Evolutionary conservation across 73 alveolate species (phyloP).

Genomic region (Diophrys sp.): DNA sequence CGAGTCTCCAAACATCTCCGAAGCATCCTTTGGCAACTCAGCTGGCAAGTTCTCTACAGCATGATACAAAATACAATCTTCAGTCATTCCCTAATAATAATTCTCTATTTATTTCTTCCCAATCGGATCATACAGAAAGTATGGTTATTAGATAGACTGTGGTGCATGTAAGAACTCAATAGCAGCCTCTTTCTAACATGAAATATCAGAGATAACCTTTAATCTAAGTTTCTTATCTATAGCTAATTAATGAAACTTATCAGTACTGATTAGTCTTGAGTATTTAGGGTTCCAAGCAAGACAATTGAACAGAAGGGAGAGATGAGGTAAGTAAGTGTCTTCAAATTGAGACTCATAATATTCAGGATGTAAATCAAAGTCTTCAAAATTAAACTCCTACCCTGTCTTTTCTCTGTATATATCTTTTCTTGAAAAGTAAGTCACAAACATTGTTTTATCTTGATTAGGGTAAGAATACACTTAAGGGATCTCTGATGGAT

Average conservation of each 20-base stretch:
- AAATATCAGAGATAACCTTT: not conserved
- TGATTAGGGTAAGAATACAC: slow-evolving; percentile 42
- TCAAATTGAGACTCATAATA: slow-evolving; percentile 56
- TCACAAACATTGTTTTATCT: slow-evolving; percentile 36
- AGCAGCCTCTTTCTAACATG: slow-evolving; percentile 51
- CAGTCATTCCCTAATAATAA: slow-evolving; percentile 11
- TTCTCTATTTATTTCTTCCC: slow-evolving; percentile 45
- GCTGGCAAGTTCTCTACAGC: slow-evolving; percentile 82
- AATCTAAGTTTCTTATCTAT: not conserved
- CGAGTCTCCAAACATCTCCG: slow-evolving; percentile 38
- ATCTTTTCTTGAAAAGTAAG: slow-evolving; percentile 56
- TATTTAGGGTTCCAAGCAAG: slow-evolving; percentile 66
- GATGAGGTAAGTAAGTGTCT: slow-evolving; percentile 51
- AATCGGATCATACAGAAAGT: slow-evolving; percentile 66
- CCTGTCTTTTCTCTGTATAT: slow-evolving; percentile 34
- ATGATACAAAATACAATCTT: slow-evolving; percentile 49
- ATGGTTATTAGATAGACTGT: slow-evolving; percentile 71
- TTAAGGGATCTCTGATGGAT: slow-evolving; percentile 46
- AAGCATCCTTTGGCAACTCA: slow-evolving; percentile 78
- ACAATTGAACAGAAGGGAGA: slow-evolving; percentile 61
- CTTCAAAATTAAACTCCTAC: slow-evolving; percentile 49
- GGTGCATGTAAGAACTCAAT: slow-evolving; percentile 65
- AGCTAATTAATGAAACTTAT: not conserved
- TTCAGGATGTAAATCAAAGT: slow-evolving; percentile 63
- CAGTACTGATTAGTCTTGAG: slow-evolving; percentile 40